These are phyloP conservation scores for Plasmodium sp. DNA, from an alignment of 169 alveolate species.

Conservation along the genomic window DNA sequence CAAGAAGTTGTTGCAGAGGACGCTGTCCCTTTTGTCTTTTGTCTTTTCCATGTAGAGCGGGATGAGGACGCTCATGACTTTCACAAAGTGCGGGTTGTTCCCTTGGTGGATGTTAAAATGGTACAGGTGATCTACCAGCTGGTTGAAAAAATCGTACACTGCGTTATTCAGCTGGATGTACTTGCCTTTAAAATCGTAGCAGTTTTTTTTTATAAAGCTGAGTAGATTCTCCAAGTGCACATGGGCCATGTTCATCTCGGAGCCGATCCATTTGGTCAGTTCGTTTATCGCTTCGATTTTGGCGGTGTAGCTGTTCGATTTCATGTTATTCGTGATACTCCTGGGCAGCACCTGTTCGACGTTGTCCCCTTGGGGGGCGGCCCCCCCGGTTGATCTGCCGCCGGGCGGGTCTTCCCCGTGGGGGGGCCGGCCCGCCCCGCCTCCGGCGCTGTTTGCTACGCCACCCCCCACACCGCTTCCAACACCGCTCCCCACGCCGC, in stretches of 20 bases:
- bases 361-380: neutral
- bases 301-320: neutral
- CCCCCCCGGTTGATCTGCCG: neutral
- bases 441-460: too few species aligned
- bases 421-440: neutral
- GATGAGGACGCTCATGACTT: slow-evolving; percentile 24
- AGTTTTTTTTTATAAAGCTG: slow-evolving; percentile 24
- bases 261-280: slow-evolving; percentile 31
- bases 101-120: slow-evolving; percentile 13
- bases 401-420: neutral
- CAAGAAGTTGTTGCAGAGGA: slow-evolving; percentile 48
- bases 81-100: slow-evolving; percentile 9
- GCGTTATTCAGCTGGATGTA: slow-evolving; percentile 26
- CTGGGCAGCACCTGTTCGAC: slow-evolving; percentile 17
- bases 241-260: neutral
- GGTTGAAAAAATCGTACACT: slow-evolving; percentile 31
- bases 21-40: slow-evolving; percentile 47
- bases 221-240: neutral
- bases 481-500: neutral
- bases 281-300: slow-evolving; percentile 56
- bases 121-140: slow-evolving; percentile 2
- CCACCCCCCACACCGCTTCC: neutral
- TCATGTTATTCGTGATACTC: neutral
- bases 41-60: slow-evolving; percentile 32
- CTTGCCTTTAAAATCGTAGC: slow-evolving; percentile 72